Base-by-base conservation (phyloP, 345 rosid species). In the Draba incana region DNA sequence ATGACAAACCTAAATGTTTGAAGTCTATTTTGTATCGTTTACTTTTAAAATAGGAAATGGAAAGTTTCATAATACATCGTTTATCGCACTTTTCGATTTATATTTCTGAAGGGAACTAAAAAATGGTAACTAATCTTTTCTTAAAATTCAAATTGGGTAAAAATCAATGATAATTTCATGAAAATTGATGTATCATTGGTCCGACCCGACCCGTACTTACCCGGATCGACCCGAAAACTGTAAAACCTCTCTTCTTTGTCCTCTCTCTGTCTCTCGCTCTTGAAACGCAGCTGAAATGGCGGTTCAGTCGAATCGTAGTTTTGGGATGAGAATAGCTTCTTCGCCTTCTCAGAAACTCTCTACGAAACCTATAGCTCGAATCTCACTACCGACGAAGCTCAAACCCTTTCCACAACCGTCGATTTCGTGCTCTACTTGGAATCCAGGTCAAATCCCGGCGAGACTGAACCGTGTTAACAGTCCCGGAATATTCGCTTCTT, bases 401-500 rank as follows among this genome's bases (percentile, higher is more conserved):
- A 70, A 37, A 44, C n/a, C 48, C 16, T 47, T 67, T 56, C 47
- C 61, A 42, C 57, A 49, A 20, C 38, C 62, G 10, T 57, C 54
- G 16, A n/a, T 69, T 56, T 75, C 81, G 15, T 20, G 31, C 66
- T 59, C 53, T n/a, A 69, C 48, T 53, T 48, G 24, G 52, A 38
- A 43, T 12, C 63, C 41, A 6, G 27, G 68, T 52, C 66, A 70
- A 45, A 45, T 8, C 20, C 43, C 72, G 47, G 31, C 48, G 64
- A 44, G 70, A 10, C 30, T 46, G 10, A 62, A 72, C 68, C 68
- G 60, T 49, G 6, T 6, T 31, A 6, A 14, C 64, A 48, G 73
- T 51, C 37, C 70, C 61, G 49, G 78, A 62, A 14, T 69, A 70
- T 72, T 74, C 37, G 80, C 82, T 48, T 74, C 71, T 6, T 77